Evolutionary conservation across 176 grass and related monocot genomes (phyloP), one percentile per base, ranked within the genome.

Genomic region (Puccinellia tenuiflora): DNA sequence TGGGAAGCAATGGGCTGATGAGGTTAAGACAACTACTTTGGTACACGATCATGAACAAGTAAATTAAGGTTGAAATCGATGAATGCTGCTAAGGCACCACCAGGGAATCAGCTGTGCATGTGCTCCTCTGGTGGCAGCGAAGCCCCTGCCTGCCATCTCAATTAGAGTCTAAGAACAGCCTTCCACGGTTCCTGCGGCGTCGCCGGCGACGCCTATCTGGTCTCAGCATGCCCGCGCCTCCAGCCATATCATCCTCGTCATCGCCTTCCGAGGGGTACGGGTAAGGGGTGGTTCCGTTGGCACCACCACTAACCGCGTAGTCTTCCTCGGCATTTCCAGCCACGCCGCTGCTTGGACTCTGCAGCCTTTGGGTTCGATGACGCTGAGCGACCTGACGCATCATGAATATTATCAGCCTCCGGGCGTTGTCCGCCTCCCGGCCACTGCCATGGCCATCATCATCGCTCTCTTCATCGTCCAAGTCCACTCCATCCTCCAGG

Each of bases 381-480:
- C 85, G 91, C 31, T 60, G 88, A 59, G 97, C 87, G 69, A 92
- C 90, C 60, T 99, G 89, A 60, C 89, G 88, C 82, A 99, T 88
- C 54, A 99, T 87, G 63, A 99, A 92, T 61, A 94, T 81, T 21
- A 99, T 60, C 82, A 99, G 88, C 16, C 88, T 94, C 30, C 91
- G 87, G 50, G 81, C 64, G 50, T 90, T 84, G 40, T 79, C 90
- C 26, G 79, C 65, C 42, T 79, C 92, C 69, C 68, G 85, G 39
- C 54, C 91, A 50, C 83, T 73, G 31, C 59, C 87, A 48, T 20
- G 81, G 42, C 89, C 92, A 21, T 85, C 85, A 20, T 81, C 87
- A 11, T 79, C 79, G 57, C 84, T 89, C 55, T 94, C 92, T n/a
- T 75, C 92, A 37, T 98, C 87, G 20, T 90, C 84, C 22, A 84